Evolutionary conservation across 176 grass and related monocot species (phyloP).

Genomic region (Coix lacrymajobi): DNA sequence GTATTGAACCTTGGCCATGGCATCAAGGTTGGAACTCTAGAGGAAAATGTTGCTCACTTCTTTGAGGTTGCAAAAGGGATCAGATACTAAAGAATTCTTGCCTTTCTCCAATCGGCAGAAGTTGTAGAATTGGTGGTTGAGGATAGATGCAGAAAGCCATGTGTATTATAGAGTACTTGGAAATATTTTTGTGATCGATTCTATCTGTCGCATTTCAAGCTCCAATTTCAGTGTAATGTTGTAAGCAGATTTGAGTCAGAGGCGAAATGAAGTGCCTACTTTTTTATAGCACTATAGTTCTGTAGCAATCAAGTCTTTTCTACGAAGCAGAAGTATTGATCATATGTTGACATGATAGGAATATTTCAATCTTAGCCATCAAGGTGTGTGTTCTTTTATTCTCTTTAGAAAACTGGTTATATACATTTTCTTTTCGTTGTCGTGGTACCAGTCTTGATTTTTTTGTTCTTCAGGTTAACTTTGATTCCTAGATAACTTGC

Average conservation of each 20-base stretch:
- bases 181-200: slow-evolving; percentile 22
- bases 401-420: not conserved
- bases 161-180: slow-evolving; percentile 35
- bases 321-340: not conserved
- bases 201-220: slow-evolving; percentile 2
- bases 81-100: slow-evolving; percentile 56
- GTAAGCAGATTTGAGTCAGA: slow-evolving; percentile 26
- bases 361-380: not conserved
- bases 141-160: slow-evolving; percentile 39
- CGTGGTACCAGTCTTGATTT: not conserved
- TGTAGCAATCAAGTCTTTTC: slow-evolving; percentile 3
- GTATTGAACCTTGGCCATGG: slow-evolving; percentile 97
- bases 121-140: slow-evolving; percentile 40
- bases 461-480: not conserved
- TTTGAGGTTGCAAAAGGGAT: slow-evolving; percentile 91
- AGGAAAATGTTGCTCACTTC: slow-evolving; percentile 98
- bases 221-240: slow-evolving; percentile 19
- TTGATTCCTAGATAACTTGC: not conserved
- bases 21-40: slow-evolving; percentile 89
- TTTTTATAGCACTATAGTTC: slow-evolving; percentile 27
- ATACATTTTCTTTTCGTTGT: not conserved
- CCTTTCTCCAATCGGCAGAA: slow-evolving; percentile 21
- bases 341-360: not conserved
- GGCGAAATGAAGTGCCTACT: slow-evolving; percentile 13
- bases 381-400: not conserved